Evolutionary conservation across 2,329 filamentous ascomycete genomes (phyloP).

Genomic region (Pseudogymnoascus sp.): DNA sequence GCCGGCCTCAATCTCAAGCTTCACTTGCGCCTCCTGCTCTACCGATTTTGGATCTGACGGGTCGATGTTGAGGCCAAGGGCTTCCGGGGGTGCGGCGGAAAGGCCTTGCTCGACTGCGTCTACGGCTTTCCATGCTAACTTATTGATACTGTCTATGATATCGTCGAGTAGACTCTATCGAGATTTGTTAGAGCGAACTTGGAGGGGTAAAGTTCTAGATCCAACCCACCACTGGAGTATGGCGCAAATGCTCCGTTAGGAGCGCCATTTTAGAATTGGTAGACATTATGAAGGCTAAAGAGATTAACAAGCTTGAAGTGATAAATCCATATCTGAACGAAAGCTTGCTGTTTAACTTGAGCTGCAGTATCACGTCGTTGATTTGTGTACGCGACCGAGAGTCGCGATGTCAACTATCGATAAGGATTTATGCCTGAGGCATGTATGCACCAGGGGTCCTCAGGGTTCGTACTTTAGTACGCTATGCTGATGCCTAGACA

Average conservation of each 20-base stretch:
- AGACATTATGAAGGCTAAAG: slow-evolving; percentile 20
- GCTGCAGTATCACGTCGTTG: neutral
- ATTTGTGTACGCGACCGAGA: slow-evolving; percentile 5
- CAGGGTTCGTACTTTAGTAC: neutral
- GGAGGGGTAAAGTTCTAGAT: neutral
- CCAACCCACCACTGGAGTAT: slow-evolving; percentile 73
- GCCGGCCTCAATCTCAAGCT: slow-evolving; percentile 77
- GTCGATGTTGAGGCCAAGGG: slow-evolving; percentile 67
- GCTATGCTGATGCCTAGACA: neutral
- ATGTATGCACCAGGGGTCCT: neutral
- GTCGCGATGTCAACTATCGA: slow-evolving; percentile 1
- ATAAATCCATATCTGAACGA: slow-evolving; percentile 1
- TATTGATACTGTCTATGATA: slow-evolving; percentile 94
- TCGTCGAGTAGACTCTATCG: slow-evolving; percentile 84
- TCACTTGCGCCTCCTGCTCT: slow-evolving; percentile 38
- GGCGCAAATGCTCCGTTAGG: slow-evolving; percentile 91
- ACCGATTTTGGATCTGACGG: slow-evolving; percentile 35
- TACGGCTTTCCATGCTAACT: slow-evolving; percentile 81
- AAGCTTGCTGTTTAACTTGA: neutral
- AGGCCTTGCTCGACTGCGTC: slow-evolving; percentile 81
- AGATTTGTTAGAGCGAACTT: slow-evolving; percentile 12
- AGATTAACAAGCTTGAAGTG: neutral
- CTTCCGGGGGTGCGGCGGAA: slow-evolving; percentile 60
- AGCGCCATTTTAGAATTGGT: slow-evolving; percentile 45
- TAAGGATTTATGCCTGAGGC: neutral